These are phyloP conservation scores for Rhizophora apiculata DNA, from an alignment of 345 rosid genomes.

Conservation along the genomic window DNA sequence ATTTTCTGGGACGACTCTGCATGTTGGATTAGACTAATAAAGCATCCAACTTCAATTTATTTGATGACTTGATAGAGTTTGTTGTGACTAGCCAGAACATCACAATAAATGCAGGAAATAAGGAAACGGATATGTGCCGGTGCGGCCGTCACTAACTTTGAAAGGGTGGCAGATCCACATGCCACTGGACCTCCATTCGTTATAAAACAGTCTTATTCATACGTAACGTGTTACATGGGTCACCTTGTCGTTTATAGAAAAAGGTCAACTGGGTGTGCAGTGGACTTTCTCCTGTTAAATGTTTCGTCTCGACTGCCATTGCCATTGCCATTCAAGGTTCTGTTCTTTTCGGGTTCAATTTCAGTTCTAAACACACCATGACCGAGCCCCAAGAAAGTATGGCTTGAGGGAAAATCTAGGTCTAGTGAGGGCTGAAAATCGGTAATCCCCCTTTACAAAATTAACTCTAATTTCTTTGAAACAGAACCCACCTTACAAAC, in stretches of 20 bases:
- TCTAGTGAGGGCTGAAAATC: neutral
- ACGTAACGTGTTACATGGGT: neutral
- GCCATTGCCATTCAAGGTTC: neutral
- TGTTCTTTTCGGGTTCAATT: neutral
- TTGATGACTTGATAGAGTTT: neutral
- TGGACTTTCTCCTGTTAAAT: neutral
- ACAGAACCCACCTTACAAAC: too few relatives aligned
- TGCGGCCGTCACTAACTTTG: slow-evolving; percentile 20
- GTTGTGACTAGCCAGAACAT: slow-evolving; percentile 7
- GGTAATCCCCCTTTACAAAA: too few relatives aligned
- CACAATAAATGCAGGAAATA: slow-evolving; percentile 7
- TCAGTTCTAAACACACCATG: slow-evolving; percentile 8
- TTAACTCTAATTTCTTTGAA: too few relatives aligned
- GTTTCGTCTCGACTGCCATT: slow-evolving; percentile 13
- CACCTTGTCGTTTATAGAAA: neutral
- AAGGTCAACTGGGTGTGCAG: slow-evolving; percentile 17
- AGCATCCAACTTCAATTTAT: neutral
- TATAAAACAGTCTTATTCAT: neutral
- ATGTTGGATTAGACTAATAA: neutral
- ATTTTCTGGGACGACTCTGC: slow-evolving; percentile 15
- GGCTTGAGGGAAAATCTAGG: neutral
- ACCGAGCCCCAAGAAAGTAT: neutral
- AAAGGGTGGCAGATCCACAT: slow-evolving; percentile 19
- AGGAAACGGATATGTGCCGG: neutral
- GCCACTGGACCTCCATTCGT: neutral